Evolutionary conservation across 768 basidiomycete genomes (phyloP).

Genomic region (Trametes cingulata): DNA sequence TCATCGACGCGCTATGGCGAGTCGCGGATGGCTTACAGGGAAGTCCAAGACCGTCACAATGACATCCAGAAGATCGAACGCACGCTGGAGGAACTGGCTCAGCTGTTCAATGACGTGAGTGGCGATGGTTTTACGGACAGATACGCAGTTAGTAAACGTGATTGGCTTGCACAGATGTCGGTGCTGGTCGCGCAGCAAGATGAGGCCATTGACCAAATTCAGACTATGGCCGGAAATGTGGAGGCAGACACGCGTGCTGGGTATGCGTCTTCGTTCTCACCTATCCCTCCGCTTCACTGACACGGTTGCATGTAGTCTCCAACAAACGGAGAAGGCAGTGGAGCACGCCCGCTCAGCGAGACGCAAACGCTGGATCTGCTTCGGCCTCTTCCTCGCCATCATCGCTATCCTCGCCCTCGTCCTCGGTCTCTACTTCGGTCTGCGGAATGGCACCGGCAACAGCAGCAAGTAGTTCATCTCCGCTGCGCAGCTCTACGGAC

Average conservation of each 20-base stretch:
- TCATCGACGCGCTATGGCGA: slow-evolving; percentile 82
- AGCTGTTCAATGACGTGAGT: slow-evolving; percentile 79
- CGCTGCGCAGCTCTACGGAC: neutral
- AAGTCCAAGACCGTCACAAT: slow-evolving; percentile 87
- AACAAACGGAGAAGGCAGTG: slow-evolving; percentile 68
- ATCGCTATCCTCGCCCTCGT: slow-evolving; percentile 59
- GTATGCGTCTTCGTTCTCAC: slow-evolving; percentile 41
- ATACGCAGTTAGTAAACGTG: neutral
- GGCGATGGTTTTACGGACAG: too few species aligned
- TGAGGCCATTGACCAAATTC: slow-evolving; percentile 63
- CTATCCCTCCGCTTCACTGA: neutral
- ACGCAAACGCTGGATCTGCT: slow-evolving; percentile 86
- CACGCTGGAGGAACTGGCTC: slow-evolving; percentile 86
- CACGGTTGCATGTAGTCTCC: slow-evolving; percentile 41
- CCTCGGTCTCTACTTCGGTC: slow-evolving; percentile 43
- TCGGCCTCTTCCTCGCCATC: slow-evolving; percentile 59
- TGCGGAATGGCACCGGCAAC: slow-evolving; percentile 1
- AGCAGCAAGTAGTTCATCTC: neutral
- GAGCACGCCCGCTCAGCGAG: slow-evolving; percentile 68
- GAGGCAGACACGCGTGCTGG: slow-evolving; percentile 70
- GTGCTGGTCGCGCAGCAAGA: slow-evolving; percentile 80
- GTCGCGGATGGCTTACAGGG: slow-evolving; percentile 77
- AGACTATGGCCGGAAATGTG: slow-evolving; percentile 61
- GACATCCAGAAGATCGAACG: slow-evolving; percentile 84
- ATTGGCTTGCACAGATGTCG: slow-evolving; percentile 57